Conservation (phyloP, 129 eudicot genomes). For the Centrapalus pauciflorus region DNA sequence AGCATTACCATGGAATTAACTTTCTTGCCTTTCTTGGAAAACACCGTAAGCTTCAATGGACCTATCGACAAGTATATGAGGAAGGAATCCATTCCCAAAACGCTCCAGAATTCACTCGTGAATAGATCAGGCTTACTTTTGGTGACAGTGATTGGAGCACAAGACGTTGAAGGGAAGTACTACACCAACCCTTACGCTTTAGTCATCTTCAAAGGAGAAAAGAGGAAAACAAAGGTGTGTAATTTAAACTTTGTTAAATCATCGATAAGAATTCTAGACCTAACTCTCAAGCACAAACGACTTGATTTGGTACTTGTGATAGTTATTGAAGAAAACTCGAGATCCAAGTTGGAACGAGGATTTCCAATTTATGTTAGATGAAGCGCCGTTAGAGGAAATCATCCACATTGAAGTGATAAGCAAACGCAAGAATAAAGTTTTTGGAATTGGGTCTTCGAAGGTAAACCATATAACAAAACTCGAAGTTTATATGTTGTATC, state of each 20-base stretch:
- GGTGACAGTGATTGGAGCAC: slow-evolving; percentile 43
- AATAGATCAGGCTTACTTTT: slow-evolving; percentile 40
- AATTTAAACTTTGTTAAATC: not conserved
- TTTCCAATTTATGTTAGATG: slow-evolving; percentile 56
- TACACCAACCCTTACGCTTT: slow-evolving; percentile 50
- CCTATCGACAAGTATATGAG: slow-evolving; percentile 26
- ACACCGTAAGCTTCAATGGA: slow-evolving; percentile 24
- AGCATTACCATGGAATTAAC: slow-evolving; percentile 48
- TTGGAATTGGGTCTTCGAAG: slow-evolving; percentile 40
- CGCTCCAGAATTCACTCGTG: slow-evolving; percentile 16
- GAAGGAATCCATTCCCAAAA: slow-evolving; percentile 27
- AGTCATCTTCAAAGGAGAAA: slow-evolving; percentile 51
- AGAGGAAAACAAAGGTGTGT: slow-evolving; percentile 50
- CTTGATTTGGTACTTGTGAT: slow-evolving; percentile 6
- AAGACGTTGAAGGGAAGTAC: slow-evolving; percentile 56
- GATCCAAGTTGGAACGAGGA: slow-evolving; percentile 66
- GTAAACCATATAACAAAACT: slow-evolving; percentile 21
- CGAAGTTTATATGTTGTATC: no score
- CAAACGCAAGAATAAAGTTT: slow-evolving; percentile 29
- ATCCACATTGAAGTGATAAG: slow-evolving; percentile 49
- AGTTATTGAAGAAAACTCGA: slow-evolving; percentile 48
- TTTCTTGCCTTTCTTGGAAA: slow-evolving; percentile 49
- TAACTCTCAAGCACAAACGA: not conserved
- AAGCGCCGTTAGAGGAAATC: slow-evolving; percentile 53
- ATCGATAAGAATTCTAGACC: not conserved